These are phyloP conservation scores for Camptophora hylomeconis DNA, from an alignment of 2,329 filamentous ascomycete genomes.

Conservation along the genomic window DNA sequence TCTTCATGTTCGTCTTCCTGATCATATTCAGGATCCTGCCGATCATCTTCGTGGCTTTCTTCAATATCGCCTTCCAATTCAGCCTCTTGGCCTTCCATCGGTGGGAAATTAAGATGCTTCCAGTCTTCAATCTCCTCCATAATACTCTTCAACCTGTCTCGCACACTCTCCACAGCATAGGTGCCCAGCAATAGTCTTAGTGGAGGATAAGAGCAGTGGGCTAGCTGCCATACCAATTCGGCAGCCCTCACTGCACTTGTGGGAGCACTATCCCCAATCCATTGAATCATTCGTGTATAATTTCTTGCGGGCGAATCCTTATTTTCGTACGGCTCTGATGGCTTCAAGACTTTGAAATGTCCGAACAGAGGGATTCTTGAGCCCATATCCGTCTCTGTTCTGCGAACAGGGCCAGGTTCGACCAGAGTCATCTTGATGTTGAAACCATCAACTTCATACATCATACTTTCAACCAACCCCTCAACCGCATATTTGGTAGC, in stretches of 20 bases:
- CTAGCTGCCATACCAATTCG: constrained; percentile 87
- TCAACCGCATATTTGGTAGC: constrained; percentile 96
- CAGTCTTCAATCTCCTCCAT: constrained; percentile 93
- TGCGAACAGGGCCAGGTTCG: constrained; percentile 74
- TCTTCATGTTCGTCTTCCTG: constrained; percentile 7
- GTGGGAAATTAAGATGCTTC: constrained; percentile 67
- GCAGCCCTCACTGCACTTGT: constrained; percentile 87
- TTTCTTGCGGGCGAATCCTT: constrained; percentile 74
- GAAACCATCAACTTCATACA: constrained; percentile 86
- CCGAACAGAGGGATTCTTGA: constrained; percentile 62
- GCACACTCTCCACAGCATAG: constrained; percentile 90
- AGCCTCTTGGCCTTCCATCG: constrained; percentile 20
- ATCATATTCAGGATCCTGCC: constrained; percentile 8
- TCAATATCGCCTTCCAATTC: constrained; percentile 11
- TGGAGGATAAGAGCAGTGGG: constrained; percentile 88
- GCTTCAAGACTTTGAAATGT: constrained; percentile 80
- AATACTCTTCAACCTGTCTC: constrained; percentile 76
- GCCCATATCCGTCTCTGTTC: constrained; percentile 52
- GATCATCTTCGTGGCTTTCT: too few species aligned
- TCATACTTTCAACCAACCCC: constrained; percentile 87
- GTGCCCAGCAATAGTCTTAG: constrained; percentile 75
- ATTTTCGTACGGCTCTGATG: constrained; percentile 67
- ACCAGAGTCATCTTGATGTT: constrained; percentile 91
- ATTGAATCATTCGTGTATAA: constrained; percentile 81
- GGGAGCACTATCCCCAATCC: constrained; percentile 84